Percentiles rank a stretch among this genome's conserved stretches.
Conservation (phyloP, 139 green algal species). For the Parachlorella kessleri region DNA sequence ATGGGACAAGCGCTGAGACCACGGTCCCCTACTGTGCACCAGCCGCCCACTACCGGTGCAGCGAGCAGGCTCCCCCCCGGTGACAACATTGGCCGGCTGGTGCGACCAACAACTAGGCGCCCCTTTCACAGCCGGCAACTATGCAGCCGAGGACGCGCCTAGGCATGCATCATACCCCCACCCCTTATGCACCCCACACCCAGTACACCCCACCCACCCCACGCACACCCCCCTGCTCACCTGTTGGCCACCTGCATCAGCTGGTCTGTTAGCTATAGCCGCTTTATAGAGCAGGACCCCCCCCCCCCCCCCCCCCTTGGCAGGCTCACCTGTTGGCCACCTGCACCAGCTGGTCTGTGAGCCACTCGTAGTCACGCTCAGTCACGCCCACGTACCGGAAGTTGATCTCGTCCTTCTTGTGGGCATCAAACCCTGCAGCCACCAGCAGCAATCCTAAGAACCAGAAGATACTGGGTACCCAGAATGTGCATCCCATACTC, state of each 20-base stretch:
- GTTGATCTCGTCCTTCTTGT: constrained; percentile 89
- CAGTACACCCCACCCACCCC: not conserved
- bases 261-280: constrained; percentile 83
- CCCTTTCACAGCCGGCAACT: no score
- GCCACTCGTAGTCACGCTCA: constrained; percentile 91
- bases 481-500: no score
- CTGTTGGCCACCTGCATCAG: constrained; percentile 68
- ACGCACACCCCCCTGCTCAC: not conserved
- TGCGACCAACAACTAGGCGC: no score
- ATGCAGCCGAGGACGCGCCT: not conserved
- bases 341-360: constrained; percentile 86
- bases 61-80: no score
- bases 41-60: no score
- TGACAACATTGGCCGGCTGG: no score
- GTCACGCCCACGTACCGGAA: constrained; percentile 82
- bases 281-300: not conserved
- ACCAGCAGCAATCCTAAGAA: no score
- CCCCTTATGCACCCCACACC: no score
- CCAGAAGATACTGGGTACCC: no score
- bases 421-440: constrained; percentile 85
- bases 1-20: no score
- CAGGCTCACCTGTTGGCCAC: constrained; percentile 36
- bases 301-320: not conserved
- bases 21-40: no score
- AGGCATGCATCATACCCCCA: not conserved